These are phyloP conservation scores for Mitragyna speciosa DNA, from an alignment of 257 asterid genomes.

Conservation along the genomic window DNA sequence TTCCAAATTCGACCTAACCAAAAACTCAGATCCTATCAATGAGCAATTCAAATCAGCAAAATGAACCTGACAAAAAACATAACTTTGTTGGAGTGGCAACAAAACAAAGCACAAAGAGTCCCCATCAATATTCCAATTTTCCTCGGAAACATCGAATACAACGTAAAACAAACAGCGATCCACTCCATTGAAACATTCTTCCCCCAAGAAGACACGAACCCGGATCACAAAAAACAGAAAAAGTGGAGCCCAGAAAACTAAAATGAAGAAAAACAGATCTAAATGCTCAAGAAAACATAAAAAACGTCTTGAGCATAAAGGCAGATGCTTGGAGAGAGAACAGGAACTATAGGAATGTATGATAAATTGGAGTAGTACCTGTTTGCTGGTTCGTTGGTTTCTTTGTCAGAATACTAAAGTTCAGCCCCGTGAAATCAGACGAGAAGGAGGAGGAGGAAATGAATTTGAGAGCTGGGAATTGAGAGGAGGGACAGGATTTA, in stretches of 20 bases:
- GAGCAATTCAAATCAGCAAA: constrained; percentile 10
- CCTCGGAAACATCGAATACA: constrained; percentile 41
- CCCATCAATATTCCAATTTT: constrained; percentile 5
- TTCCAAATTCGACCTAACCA: constrained; percentile 11
- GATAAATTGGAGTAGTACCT: background rate
- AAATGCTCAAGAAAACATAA: background rate
- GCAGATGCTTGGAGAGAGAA: background rate
- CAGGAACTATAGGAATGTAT: background rate
- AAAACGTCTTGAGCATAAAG: background rate
- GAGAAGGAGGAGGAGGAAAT: background rate
- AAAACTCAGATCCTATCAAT: constrained; percentile 9
- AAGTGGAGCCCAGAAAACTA: background rate
- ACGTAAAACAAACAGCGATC: constrained; percentile 17
- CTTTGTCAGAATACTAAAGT: constrained; percentile 12
- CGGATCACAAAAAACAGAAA: constrained; percentile 8
- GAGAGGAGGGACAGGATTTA: background rate
- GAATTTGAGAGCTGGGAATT: background rate
- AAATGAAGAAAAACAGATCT: background rate
- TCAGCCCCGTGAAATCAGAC: background rate
- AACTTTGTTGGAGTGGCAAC: constrained; percentile 19
- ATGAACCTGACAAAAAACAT: constrained; percentile 6
- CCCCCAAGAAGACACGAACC: constrained; percentile 16
- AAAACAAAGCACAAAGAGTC: constrained; percentile 31
- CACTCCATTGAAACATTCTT: constrained; percentile 18
- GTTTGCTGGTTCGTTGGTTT: constrained; percentile 3